phyloP scores from a whole-genome alignment of 495 filamentous ascomycete species.

The Lepidopterella palustris region DNA sequence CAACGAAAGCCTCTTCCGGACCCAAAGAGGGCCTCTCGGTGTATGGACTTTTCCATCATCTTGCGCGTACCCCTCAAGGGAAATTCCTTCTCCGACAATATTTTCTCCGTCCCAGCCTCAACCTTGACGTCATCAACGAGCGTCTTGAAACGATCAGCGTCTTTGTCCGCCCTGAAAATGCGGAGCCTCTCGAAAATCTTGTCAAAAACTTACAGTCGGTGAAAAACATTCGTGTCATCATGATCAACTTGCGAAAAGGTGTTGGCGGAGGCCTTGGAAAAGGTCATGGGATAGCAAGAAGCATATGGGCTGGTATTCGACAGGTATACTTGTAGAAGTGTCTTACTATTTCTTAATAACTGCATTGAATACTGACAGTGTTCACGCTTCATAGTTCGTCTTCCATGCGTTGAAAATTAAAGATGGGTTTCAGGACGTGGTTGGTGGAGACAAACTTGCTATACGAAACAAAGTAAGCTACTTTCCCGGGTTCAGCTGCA shows the following conservation, averaged over 20 bases:
- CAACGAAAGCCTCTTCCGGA: slow-evolving; percentile 57
- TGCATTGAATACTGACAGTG: background rate
- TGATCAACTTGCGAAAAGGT: slow-evolving; percentile 70
- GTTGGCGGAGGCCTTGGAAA: slow-evolving; percentile 57
- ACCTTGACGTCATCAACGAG: slow-evolving; percentile 62
- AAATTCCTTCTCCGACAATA: slow-evolving; percentile 68
- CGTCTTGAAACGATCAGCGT: slow-evolving; percentile 63
- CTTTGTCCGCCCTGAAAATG: slow-evolving; percentile 66
- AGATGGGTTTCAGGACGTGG: slow-evolving; percentile 57
- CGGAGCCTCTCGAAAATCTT: slow-evolving; percentile 48
- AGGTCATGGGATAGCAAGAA: slow-evolving; percentile 52
- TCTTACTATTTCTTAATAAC: background rate
- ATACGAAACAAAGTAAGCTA: slow-evolving; percentile 54
- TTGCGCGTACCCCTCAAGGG: slow-evolving; percentile 79
- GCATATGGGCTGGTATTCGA: slow-evolving; percentile 59
- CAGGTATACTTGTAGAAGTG: slow-evolving; percentile 8
- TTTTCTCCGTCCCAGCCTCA: slow-evolving; percentile 73
- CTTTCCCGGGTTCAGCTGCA: background rate
- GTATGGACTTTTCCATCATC: slow-evolving; percentile 71
- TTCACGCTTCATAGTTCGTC: slow-evolving; percentile 46
- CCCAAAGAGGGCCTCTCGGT: slow-evolving; percentile 87
- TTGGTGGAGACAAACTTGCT: slow-evolving; percentile 46
- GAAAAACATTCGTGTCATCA: slow-evolving; percentile 67
- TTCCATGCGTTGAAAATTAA: slow-evolving; percentile 63
- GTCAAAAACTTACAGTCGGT: slow-evolving; percentile 61